Base-by-base conservation (phyloP, 192 early-diverging fungal species). In the Linderina pennispora region DNA sequence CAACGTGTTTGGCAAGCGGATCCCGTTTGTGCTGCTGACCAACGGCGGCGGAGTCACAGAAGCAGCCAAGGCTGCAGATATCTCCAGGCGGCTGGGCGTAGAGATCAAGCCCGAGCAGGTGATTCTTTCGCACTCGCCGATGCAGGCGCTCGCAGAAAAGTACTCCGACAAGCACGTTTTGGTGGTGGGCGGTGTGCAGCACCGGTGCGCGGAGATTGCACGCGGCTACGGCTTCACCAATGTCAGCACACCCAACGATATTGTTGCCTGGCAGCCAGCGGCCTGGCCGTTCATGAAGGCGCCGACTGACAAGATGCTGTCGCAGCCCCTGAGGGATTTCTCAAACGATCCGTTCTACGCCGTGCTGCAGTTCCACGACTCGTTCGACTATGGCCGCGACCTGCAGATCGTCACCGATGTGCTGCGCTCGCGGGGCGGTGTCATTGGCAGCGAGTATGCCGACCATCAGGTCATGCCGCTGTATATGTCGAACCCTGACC, bases 11-110 rank as follows among this genome's bases (percentile, higher is more conserved):
- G 48, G 61, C 16, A 71, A 58, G 61, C 62, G 67, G 36, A 75
- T 89, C 19, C 87, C 85, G 14, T 90, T 80, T 63, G 77, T 91
- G 16, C 70, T 91, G 13, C 50, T 96, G 43, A 93, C 92, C 5
- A 96, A 96, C 45, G 91, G 92, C 15, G 90, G 91, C 25, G 91
- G 91, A 14, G 70, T 88, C 16, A 75, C 76, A 0, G 91, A 94
- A 62, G 65, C 66, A 2, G 52, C 57, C 35, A 93, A 90, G 52
- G 88, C 91, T 0, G 50, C 55, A 1, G 79, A 89, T 42, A 75
- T 96, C 19, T 77, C 69, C 23, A 20, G 59, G 36, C 64, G 65
- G 28, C 49, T 89, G 10, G 81, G 65, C 21, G 42, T 82, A 2
- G 53, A 81, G 73, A 76, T 86, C 41, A 53, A 48, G 10, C 64